Base-by-base conservation (phyloP, 73 alveolate genomes). In the Blepharisma japonicum region DNA sequence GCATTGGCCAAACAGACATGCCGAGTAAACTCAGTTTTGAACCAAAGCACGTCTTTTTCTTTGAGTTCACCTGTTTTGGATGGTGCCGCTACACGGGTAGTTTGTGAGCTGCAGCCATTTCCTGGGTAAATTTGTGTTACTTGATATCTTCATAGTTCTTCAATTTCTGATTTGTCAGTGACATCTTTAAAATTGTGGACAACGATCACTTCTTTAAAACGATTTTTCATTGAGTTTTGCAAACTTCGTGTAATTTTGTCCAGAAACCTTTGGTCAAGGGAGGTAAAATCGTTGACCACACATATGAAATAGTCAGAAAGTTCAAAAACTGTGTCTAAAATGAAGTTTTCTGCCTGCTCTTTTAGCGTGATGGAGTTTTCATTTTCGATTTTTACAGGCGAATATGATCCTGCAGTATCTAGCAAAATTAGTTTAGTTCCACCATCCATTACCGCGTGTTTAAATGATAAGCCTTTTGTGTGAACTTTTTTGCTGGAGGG, bases 331-430 rank as follows among this genome's bases (percentile, higher is more conserved):
- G 77, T 38, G 27, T 83, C 90, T 8, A 54, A 55, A 20, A 83
- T 77, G 9, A 74, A 68, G 50, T 77, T 79, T 83, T 83, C 90
- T 0, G 90, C 77, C 3, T 83, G 86, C 45, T 83, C 83, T 32
- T 83, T 83, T 68, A 67, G 81, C 4, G 68, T 81, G 21, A 83
- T 77, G n/a, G n/a, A n/a, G n/a, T n/a, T n/a, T 61, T 83, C 82
- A 71, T 78, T 67, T 3, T 45, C 46, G 4, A 77, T 83, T 68
- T 68, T 79, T 6, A 83, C 86, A 61, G 90, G 90, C 6, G 81
- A 55, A 50, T 83, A 77, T 48, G 83, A 53, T 39, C 90, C 90
- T 18, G 90, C 90, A 56, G 90, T 77, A 83, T 83, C 90, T 23
- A 83, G 80, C 45, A 83, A 47, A 38, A 78, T 83, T 14, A 83